These are phyloP conservation scores for Sporothrix sp. DNA, from an alignment of 2,329 filamentous ascomycete genomes.

Conservation along the genomic window DNA sequence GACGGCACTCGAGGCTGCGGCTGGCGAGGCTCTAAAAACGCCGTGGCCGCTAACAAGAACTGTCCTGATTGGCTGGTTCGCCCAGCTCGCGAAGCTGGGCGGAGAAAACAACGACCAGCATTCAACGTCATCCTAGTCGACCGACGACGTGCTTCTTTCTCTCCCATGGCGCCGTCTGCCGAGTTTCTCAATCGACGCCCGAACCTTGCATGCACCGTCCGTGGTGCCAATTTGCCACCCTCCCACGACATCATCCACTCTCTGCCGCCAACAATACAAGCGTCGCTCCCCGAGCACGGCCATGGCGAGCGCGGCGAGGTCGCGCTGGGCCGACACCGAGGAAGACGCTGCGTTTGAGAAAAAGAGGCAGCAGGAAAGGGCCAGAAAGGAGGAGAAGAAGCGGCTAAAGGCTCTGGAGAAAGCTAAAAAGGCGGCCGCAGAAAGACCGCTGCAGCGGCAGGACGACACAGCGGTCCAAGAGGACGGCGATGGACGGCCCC, in stretches of 20 bases:
- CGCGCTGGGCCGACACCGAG: slow-evolving; percentile 80
- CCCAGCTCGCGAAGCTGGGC: not conserved
- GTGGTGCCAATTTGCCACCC: too few species aligned
- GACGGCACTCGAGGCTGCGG: too few species aligned
- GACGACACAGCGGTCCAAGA: slow-evolving; percentile 23
- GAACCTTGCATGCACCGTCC: too few species aligned
- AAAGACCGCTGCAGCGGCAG: slow-evolving; percentile 19
- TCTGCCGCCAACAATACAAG: not conserved
- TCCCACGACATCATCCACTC: too few species aligned
- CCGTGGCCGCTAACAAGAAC: not conserved
- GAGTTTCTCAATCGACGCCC: too few species aligned
- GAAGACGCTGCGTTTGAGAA: slow-evolving; percentile 68
- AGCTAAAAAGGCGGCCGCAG: slow-evolving; percentile 16
- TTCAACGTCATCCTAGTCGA: slow-evolving; percentile 8
- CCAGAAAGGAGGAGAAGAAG: slow-evolving; percentile 87
- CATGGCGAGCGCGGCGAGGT: slow-evolving; percentile 56
- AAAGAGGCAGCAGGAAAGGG: slow-evolving; percentile 69
- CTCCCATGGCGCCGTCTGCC: too few species aligned
- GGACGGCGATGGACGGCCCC: slow-evolving; percentile 36
- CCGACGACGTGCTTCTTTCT: not conserved
- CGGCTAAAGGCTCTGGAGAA: slow-evolving; percentile 57
- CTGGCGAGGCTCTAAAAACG: not conserved
- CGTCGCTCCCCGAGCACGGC: too few species aligned
- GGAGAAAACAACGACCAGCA: not conserved
- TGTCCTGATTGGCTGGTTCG: not conserved